Percentiles rank a stretch among this genome's conserved stretches.
phyloP scores from a whole-genome alignment of 306 rosid species.

The Urtica urens region DNA sequence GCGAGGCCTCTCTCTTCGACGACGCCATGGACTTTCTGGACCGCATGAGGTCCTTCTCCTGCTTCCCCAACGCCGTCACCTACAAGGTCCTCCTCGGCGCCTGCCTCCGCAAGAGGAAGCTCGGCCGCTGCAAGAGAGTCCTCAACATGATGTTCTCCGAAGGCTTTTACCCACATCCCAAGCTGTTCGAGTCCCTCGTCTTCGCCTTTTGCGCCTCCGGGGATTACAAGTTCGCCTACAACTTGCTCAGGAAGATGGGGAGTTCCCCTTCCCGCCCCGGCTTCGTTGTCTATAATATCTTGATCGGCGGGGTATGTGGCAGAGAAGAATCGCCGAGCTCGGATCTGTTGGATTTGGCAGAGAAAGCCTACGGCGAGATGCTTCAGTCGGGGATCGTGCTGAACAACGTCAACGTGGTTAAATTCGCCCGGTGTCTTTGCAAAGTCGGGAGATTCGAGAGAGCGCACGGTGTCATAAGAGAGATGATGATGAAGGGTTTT shows the following conservation, averaged over 20 bases:
- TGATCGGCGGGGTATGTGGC: conserved; percentile 56
- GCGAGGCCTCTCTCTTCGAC: conserved; percentile 65
- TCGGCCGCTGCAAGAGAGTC: conserved; percentile 74
- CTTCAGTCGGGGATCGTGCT: conserved; percentile 46
- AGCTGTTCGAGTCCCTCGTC: conserved; percentile 56
- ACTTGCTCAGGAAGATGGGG: conserved; percentile 53
- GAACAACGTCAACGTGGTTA: conserved; percentile 61
- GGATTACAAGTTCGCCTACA: conserved; percentile 59
- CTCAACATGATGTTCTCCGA: conserved; percentile 64
- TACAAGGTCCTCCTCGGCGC: conserved; percentile 55
- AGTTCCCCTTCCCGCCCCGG: conserved; percentile 58
- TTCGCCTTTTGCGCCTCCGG: conserved; percentile 50
- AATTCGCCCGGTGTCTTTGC: conserved; percentile 57
- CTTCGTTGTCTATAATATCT: conserved; percentile 51
- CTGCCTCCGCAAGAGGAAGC: conserved; percentile 47
- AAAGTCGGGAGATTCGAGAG: conserved; percentile 59
- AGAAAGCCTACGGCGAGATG: conserved; percentile 68
- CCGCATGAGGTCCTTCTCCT: conserved; percentile 56
- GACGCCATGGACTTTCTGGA: conserved; percentile 59
- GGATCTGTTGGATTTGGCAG: conserved; percentile 45
- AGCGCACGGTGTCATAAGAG: conserved; percentile 51
- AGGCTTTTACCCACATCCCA: conserved; percentile 67
- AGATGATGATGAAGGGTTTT: conserved; percentile 77
- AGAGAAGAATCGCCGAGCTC: conserved; percentile 41
- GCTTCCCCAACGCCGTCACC: conserved; percentile 62